A percentile compares a stretch with the other conserved stretches of the same genome.
Evolutionary conservation across 2,329 filamentous ascomycete species (phyloP).

Genomic region (Nothophaeocryptopus gaeumannii): DNA sequence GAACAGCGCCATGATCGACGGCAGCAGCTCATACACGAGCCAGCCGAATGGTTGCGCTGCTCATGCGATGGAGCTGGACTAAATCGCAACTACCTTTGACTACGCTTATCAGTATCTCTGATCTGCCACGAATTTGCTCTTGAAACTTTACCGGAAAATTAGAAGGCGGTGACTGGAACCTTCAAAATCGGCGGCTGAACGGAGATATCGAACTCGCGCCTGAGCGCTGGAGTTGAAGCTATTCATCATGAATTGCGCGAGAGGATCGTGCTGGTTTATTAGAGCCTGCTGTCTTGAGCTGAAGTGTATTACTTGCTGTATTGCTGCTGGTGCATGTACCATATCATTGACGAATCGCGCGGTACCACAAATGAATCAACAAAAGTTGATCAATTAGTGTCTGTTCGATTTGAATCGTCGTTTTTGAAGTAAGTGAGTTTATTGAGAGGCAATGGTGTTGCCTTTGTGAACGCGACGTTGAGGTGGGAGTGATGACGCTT

Average conservation of each 20-base stretch:
- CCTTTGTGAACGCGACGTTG: not conserved
- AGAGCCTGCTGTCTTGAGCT: slow-evolving; percentile 1
- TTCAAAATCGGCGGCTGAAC: slow-evolving; percentile 9
- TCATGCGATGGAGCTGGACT: slow-evolving; percentile 36
- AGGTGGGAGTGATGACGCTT: not conserved
- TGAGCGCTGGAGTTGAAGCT: slow-evolving; percentile 20
- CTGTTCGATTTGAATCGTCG: too few species aligned
- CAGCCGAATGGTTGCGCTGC: slow-evolving; percentile 29
- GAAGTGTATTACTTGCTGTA: slow-evolving; percentile 9
- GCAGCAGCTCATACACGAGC: slow-evolving; percentile 1
- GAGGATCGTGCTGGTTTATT: slow-evolving; percentile 5
- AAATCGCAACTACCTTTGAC: slow-evolving; percentile 1
- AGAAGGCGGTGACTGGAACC: slow-evolving; percentile 6
- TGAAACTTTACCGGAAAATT: too few species aligned
- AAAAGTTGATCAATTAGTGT: too few species aligned
- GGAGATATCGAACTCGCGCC: slow-evolving; percentile 15
- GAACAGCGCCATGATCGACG: slow-evolving; percentile 18
- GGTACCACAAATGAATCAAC: not conserved
- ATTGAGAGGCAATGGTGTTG: not conserved
- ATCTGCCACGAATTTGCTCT: not conserved
- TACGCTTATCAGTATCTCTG: not conserved
- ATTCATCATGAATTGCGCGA: slow-evolving; percentile 18
- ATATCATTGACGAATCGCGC: slow-evolving; percentile 9
- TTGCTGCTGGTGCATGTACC: slow-evolving; percentile 12
- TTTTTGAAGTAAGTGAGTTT: slow-evolving; percentile 1